Evolutionary conservation across 306 rosid genomes (phyloP).

Genomic region (Quillaja saponaria): DNA sequence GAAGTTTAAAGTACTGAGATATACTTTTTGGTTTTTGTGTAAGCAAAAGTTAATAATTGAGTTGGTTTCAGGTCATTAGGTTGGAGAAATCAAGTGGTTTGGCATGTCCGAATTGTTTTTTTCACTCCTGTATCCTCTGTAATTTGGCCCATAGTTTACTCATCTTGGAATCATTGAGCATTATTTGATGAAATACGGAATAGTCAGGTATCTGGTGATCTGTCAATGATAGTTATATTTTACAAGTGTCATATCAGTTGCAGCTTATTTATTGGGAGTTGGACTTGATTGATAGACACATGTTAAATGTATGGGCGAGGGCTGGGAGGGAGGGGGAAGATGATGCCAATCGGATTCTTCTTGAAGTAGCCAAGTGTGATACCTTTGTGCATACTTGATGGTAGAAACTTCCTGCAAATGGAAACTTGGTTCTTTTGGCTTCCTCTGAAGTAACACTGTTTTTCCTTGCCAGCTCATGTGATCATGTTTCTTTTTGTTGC

Average conservation of each 20-base stretch:
- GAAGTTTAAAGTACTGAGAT: too few relatives aligned
- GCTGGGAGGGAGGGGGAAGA: too few relatives aligned
- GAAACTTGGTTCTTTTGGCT: not conserved
- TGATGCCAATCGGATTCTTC: too few relatives aligned
- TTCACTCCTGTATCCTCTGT: constrained; percentile 26
- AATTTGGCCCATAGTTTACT: constrained; percentile 27
- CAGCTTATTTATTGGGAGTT: not conserved
- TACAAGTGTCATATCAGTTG: not conserved
- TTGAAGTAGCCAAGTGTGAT: not conserved
- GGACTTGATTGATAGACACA: not conserved
- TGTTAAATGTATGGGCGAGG: not conserved
- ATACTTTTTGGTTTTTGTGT: not conserved
- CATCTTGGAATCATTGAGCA: constrained; percentile 30
- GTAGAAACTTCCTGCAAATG: too few relatives aligned
- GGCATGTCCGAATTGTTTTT: constrained; percentile 16
- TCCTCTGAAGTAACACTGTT: not conserved
- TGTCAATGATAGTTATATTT: constrained; percentile 15
- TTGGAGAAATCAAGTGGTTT: constrained; percentile 33
- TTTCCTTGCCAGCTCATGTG: not conserved
- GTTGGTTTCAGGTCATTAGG: constrained; percentile 37
- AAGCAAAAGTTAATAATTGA: constrained; percentile 12
- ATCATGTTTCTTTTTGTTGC: not conserved
- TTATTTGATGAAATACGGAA: constrained; percentile 39
- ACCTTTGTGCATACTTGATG: too few relatives aligned
- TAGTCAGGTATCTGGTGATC: constrained; percentile 33